Conservation (phyloP, 1,284 basidiomycete genomes). For the Tranzscheliella williamsii region DNA sequence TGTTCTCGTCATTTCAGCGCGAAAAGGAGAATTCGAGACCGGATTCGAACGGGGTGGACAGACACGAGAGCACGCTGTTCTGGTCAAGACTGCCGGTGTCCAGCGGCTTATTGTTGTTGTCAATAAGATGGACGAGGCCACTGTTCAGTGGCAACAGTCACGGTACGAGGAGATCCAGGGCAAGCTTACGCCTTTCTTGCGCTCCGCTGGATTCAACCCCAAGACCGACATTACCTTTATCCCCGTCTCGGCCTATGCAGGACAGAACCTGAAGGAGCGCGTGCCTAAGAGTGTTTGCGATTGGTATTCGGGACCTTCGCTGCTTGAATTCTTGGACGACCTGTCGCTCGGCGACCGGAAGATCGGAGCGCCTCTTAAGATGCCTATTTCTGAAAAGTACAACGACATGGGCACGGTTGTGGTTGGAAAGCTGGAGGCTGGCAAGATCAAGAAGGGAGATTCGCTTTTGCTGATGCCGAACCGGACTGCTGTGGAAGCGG, state of each 20-base stretch:
- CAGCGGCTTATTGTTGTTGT: slow-evolving; percentile 59
- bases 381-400: slow-evolving; percentile 61
- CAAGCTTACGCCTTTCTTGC: slow-evolving; percentile 59
- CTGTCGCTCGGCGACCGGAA: slow-evolving; percentile 56
- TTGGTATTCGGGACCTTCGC: slow-evolving; percentile 56
- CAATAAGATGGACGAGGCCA: slow-evolving; percentile 61
- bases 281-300: slow-evolving; percentile 46
- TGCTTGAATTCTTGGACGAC: slow-evolving; percentile 54
- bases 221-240: slow-evolving; percentile 59
- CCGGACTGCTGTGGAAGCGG: slow-evolving; percentile 49
- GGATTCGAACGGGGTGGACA: slow-evolving; percentile 60
- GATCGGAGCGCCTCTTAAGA: slow-evolving; percentile 56
- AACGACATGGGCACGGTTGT: slow-evolving; percentile 60
- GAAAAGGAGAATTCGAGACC: slow-evolving; percentile 59
- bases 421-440: slow-evolving; percentile 59
- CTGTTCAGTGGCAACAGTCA: slow-evolving; percentile 56
- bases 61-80: slow-evolving; percentile 60
- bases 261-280: slow-evolving; percentile 60
- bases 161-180: slow-evolving; percentile 57
- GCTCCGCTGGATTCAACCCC: slow-evolving; percentile 56
- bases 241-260: slow-evolving; percentile 58
- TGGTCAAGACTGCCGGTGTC: slow-evolving; percentile 61
- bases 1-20: slow-evolving; percentile 59
- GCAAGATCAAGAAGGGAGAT: slow-evolving; percentile 56
- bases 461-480: slow-evolving; percentile 57